Conservation (phyloP, 2,329 filamentous ascomycete species). For the Colletotrichum tropicale region DNA sequence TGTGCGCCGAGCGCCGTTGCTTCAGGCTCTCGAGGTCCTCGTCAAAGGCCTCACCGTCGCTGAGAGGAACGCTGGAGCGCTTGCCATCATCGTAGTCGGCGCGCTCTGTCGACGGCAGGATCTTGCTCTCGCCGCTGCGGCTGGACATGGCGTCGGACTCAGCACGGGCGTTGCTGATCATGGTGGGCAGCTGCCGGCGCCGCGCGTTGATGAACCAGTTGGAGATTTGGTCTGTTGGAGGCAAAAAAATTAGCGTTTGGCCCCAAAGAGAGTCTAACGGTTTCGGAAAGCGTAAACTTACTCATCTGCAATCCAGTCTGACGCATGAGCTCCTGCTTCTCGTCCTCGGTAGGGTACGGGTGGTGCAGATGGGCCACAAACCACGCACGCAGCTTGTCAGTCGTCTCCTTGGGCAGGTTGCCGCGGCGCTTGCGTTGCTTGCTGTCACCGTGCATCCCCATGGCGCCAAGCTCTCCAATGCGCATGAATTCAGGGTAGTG, state of each 20-base stretch:
- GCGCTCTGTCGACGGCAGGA: constrained; percentile 42
- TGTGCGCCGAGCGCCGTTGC: constrained; percentile 37
- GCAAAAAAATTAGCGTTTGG: constrained; percentile 22
- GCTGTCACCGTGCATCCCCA: constrained; percentile 43
- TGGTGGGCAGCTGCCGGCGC: constrained; percentile 65
- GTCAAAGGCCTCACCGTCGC: constrained; percentile 54
- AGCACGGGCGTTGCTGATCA: constrained; percentile 61
- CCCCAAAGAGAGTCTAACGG: not conserved
- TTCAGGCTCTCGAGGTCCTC: constrained; percentile 42
- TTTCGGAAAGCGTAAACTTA: constrained; percentile 45
- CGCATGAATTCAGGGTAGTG: constrained; percentile 49
- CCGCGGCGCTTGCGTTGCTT: constrained; percentile 72
- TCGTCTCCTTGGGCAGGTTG: constrained; percentile 90
- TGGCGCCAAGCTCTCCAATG: constrained; percentile 41
- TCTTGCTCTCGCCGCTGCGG: constrained; percentile 35
- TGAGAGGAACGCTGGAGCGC: constrained; percentile 41
- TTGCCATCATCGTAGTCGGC: constrained; percentile 42
- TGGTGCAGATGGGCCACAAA: constrained; percentile 78
- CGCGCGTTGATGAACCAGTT: constrained; percentile 85
- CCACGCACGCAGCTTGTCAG: constrained; percentile 81
- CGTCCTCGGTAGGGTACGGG: constrained; percentile 78
- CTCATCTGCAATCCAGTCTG: constrained; percentile 81
- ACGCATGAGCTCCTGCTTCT: constrained; percentile 82
- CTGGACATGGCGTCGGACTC: constrained; percentile 52
- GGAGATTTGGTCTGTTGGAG: constrained; percentile 66